Evolutionary conservation across 75 land plant species (phyloP).

Genomic region (Sequoia sempervirens): DNA sequence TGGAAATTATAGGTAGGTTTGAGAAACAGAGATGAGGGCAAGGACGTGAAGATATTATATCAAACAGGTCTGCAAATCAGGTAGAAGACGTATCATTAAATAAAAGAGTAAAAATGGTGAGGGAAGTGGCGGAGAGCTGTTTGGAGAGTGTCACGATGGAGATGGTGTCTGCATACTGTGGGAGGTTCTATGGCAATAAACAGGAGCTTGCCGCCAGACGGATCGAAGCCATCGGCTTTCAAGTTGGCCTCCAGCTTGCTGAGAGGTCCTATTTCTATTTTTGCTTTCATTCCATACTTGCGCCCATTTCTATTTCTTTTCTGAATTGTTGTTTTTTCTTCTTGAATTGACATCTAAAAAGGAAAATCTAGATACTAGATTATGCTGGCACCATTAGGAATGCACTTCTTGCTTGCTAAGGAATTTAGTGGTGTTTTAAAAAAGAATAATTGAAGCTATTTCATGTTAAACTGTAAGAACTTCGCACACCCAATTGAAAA

Average conservation of each 20-base stretch:
- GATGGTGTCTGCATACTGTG: constrained; percentile 78
- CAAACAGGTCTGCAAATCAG: background rate
- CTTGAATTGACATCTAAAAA: too few species aligned
- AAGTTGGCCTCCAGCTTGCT: constrained; percentile 87
- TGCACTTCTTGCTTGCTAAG: too few species aligned
- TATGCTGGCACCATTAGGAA: too few species aligned
- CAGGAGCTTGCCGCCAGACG: constrained; percentile 90
- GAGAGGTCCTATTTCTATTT: constrained; percentile 46
- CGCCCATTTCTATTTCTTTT: too few species aligned
- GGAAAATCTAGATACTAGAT: too few species aligned
- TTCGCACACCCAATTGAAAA: too few species aligned
- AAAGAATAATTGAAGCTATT: too few species aligned
- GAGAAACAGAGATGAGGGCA: background rate
- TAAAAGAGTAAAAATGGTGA: constrained; percentile 34
- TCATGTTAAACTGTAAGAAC: too few species aligned
- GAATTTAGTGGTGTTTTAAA: too few species aligned
- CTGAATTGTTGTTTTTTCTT: too few species aligned
- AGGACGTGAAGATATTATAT: background rate
- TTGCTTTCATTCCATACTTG: background rate
- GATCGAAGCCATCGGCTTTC: constrained; percentile 88
- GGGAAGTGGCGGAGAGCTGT: constrained; percentile 91
- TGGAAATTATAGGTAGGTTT: too few species aligned
- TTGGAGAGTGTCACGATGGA: constrained; percentile 68
- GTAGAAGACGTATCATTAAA: background rate
- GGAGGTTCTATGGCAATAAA: constrained; percentile 56